Percentiles rank a stretch among this genome's conserved stretches.
Conservation (phyloP, 352 stramenopile species). For the Phytophthora cryptogea region DNA sequence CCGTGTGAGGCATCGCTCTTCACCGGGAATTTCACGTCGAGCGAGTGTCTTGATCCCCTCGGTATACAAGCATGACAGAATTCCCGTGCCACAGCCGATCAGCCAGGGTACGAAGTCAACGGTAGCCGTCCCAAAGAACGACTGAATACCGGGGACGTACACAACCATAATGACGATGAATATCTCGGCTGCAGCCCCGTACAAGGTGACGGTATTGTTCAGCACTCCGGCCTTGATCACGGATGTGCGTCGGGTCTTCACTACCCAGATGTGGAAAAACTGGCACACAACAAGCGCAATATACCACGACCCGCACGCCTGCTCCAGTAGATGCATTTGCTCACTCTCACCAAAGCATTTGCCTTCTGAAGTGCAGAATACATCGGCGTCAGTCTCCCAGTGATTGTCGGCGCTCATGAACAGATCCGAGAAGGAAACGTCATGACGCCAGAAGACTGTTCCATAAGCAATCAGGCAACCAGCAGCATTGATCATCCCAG, state of each 20-base stretch:
- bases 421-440: constrained; percentile 43
- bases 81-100: constrained; percentile 39
- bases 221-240: constrained; percentile 71
- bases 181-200: constrained; percentile 43
- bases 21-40: constrained; percentile 23
- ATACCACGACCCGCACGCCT: constrained; percentile 75
- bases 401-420: constrained; percentile 42
- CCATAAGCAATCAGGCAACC: constrained; percentile 46
- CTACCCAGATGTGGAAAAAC: constrained; percentile 85
- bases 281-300: constrained; percentile 77
- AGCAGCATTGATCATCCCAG: constrained; percentile 77
- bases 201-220: constrained; percentile 83
- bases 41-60: constrained; percentile 43
- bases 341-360: constrained; percentile 42
- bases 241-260: constrained; percentile 81
- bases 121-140: constrained; percentile 40
- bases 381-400: constrained; percentile 29
- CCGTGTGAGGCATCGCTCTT: constrained; percentile 24
- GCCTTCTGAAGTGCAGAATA: constrained; percentile 31
- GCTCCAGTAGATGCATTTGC: constrained; percentile 55
- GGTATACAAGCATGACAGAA: constrained; percentile 44
- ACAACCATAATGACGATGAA: constrained; percentile 50
- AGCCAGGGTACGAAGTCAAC: constrained; percentile 54
- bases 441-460: constrained; percentile 43
- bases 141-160: constrained; percentile 52